Conservation (phyloP, 495 filamentous ascomycete genomes). For the Penicillium odoratum region DNA sequence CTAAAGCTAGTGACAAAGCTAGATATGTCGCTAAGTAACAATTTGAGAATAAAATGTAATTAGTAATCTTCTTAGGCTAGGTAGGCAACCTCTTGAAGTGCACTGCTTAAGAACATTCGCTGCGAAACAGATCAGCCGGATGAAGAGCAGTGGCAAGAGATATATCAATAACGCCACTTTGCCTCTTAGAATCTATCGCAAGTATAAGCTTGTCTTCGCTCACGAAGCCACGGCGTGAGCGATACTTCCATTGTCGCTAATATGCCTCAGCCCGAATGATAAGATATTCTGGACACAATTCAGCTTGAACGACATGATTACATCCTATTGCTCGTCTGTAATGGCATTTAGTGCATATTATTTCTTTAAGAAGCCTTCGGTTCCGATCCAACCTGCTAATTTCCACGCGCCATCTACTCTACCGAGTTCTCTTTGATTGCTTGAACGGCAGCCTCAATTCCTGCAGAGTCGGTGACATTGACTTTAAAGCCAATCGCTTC, state of each 20-base stretch:
- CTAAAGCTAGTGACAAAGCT: too few species aligned
- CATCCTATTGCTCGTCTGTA: not conserved
- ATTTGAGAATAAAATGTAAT: too few species aligned
- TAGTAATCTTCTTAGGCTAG: too few species aligned
- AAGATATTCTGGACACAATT: not conserved
- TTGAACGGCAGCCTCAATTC: not conserved
- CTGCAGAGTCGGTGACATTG: not conserved
- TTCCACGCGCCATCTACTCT: not conserved
- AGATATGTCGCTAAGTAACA: too few species aligned
- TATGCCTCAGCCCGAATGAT: not conserved
- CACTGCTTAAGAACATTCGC: too few species aligned
- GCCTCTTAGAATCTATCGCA: too few species aligned
- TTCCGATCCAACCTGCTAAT: not conserved
- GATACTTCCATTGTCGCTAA: not conserved
- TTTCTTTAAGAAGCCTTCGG: not conserved
- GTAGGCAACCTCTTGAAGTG: too few species aligned
- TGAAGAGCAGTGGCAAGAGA: too few species aligned
- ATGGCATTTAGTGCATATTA: not conserved
- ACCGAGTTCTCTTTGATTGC: not conserved
- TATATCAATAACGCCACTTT: too few species aligned
- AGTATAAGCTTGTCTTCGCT: too few species aligned
- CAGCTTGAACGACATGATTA: not conserved
- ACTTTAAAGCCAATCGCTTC: not conserved
- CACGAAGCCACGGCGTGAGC: not conserved
- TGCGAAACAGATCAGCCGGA: too few species aligned